Conservation (phyloP, 805 yeast species). For the Candida nonsorbophila region DNA sequence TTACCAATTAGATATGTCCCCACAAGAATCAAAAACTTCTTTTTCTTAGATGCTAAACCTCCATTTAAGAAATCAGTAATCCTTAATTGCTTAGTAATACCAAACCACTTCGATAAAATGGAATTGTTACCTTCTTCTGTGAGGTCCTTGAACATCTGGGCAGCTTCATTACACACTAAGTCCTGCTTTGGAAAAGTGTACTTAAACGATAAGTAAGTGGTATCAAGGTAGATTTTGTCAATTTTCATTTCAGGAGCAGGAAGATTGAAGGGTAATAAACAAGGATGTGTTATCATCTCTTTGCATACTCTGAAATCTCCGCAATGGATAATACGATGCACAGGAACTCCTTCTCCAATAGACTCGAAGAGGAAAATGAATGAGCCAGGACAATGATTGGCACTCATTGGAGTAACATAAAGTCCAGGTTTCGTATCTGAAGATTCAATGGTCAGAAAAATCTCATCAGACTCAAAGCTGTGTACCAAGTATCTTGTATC, state of each 20-base stretch:
- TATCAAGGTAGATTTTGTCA: conserved; percentile 75
- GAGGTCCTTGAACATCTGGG: conserved; percentile 43
- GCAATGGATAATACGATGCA: conserved; percentile 60
- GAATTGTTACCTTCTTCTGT: conserved; percentile 23
- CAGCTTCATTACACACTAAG: conserved; percentile 56
- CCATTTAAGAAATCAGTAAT: conserved; percentile 30
- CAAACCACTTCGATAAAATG: conserved; percentile 27
- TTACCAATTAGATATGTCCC: conserved; percentile 94
- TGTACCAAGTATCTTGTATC: conserved; percentile 35
- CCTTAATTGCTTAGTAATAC: conserved; percentile 27
- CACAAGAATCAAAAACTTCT: conserved; percentile 53
- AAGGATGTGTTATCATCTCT: conserved; percentile 40
- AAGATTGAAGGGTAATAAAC: conserved; percentile 15
- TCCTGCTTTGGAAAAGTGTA: conserved; percentile 77
- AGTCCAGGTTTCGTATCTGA: conserved; percentile 21
- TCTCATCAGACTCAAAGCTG: conserved; percentile 7
- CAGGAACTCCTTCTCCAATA: conserved; percentile 14
- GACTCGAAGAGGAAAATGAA: conserved; percentile 69
- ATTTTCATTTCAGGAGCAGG: conserved; percentile 16
- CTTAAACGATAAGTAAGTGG: conserved; percentile 77
- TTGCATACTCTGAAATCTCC: conserved; percentile 85
- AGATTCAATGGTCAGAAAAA: conserved; percentile 3
- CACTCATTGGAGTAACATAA: conserved; percentile 64
- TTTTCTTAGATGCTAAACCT: conserved; percentile 15
- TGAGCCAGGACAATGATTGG: conserved; percentile 98